Percentiles rank a stretch among this genome's conserved stretches.
Evolutionary conservation across 148 eudicot genomes (phyloP).

Genomic region (Vaccinium darrowii): DNA sequence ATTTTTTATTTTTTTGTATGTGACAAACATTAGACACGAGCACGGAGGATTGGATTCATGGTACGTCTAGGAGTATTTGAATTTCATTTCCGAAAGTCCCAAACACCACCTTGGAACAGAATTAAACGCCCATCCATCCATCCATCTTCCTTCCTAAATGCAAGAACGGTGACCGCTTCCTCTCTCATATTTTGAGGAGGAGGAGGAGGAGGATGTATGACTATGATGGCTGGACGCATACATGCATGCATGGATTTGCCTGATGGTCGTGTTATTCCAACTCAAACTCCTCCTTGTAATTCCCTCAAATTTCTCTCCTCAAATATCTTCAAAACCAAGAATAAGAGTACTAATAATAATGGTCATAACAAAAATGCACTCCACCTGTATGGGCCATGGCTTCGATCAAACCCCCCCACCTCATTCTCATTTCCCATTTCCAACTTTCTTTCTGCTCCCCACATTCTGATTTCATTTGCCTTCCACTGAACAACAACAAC

Average conservation of each 20-base stretch:
- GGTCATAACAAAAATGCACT: background rate
- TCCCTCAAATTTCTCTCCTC: conserved; percentile 19
- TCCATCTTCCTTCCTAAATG: conserved; percentile 14
- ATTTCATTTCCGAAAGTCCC: background rate
- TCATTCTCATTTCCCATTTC: background rate
- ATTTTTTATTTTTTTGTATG: too few species aligned
- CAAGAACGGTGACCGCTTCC: conserved; percentile 16
- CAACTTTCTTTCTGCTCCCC: background rate
- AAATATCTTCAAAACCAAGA: conserved; percentile 15
- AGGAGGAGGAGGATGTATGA: background rate
- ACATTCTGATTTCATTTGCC: background rate
- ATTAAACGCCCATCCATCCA: conserved; percentile 27
- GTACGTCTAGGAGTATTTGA: too few species aligned
- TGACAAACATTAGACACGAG: background rate
- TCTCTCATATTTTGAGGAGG: background rate
- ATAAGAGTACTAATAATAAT: background rate
- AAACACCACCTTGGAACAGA: conserved; percentile 4
- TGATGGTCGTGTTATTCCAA: conserved; percentile 1
- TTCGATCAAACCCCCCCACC: background rate
- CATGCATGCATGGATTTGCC: conserved; percentile 6
- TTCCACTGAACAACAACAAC: background rate
- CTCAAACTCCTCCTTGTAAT: background rate
- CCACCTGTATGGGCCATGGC: background rate
- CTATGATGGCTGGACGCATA: background rate
- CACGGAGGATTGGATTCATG: background rate